Evolutionary conservation across 495 filamentous ascomycete genomes (phyloP).

Genomic region (Podospora pseudoanserina): DNA sequence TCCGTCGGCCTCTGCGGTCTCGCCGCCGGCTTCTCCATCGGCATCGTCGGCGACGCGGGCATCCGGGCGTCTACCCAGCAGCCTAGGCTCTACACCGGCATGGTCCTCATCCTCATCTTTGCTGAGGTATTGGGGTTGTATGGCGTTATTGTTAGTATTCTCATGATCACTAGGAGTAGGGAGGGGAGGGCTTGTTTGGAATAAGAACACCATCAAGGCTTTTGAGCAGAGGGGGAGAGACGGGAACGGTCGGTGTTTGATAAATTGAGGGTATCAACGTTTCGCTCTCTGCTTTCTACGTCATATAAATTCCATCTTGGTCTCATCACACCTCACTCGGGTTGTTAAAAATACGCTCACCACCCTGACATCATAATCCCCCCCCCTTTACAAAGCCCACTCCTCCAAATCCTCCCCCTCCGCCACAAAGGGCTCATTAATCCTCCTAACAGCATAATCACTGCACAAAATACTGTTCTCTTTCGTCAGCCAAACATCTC

Average conservation of each 20-base stretch:
- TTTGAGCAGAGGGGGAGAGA: conserved; percentile 14
- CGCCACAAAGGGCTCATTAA: conserved; percentile 86
- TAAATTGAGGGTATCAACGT: background rate
- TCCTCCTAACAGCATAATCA: conserved; percentile 86
- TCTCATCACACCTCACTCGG: background rate
- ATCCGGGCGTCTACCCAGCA: conserved; percentile 85
- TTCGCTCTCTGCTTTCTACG: background rate
- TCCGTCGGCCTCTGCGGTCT: conserved; percentile 56
- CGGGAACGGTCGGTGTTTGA: background rate
- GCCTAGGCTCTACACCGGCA: conserved; percentile 84
- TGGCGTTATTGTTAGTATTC: conserved; percentile 41
- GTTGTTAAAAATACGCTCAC: too few relatives aligned
- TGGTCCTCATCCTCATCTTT: conserved; percentile 94
- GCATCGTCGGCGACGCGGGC: conserved; percentile 84
- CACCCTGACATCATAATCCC: too few relatives aligned
- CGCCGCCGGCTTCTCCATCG: conserved; percentile 86
- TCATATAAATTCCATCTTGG: too few relatives aligned
- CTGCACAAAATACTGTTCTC: conserved; percentile 73
- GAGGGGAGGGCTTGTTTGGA: conserved; percentile 33
- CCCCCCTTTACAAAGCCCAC: conserved; percentile 65
- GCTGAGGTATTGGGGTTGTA: conserved; percentile 81
- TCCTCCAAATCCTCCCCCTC: conserved; percentile 68
- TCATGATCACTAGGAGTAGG: conserved; percentile 40
- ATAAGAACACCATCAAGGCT: conserved; percentile 3
- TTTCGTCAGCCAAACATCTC: background rate